Conservation (phyloP, 768 basidiomycete genomes). For the Cystofilobasidium macerans region DNA sequence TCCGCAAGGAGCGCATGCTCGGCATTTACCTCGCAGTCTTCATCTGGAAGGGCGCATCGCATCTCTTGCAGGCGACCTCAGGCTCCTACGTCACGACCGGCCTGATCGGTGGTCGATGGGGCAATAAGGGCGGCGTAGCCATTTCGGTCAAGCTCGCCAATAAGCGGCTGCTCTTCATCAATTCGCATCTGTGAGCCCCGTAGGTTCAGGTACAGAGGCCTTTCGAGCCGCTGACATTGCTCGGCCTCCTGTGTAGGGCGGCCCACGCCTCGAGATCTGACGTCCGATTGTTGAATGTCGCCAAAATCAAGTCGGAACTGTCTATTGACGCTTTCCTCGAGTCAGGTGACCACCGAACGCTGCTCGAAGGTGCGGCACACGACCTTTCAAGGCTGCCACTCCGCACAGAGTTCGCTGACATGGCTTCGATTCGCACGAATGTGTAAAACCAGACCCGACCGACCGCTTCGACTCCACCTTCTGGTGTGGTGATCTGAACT, state of each 20-base stretch:
- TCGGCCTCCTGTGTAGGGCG: background rate
- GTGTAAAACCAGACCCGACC: constrained; percentile 12
- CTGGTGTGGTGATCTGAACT: constrained; percentile 26
- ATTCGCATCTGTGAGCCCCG: constrained; percentile 23
- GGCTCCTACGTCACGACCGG: constrained; percentile 24
- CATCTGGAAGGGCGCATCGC: constrained; percentile 20
- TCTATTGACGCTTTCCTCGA: constrained; percentile 21
- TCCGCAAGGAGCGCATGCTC: constrained; percentile 23
- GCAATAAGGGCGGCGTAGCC: constrained; percentile 26
- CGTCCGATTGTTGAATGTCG: constrained; percentile 22
- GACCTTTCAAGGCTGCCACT: too few species aligned
- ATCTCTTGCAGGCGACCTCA: constrained; percentile 21
- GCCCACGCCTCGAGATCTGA: constrained; percentile 19
- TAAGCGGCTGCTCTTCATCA: constrained; percentile 23
- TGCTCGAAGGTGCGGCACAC: constrained; percentile 5
- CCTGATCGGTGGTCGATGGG: constrained; percentile 23
- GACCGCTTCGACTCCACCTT: constrained; percentile 24
- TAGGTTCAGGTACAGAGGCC: too few species aligned
- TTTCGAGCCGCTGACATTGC: background rate
- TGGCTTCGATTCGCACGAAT: too few species aligned
- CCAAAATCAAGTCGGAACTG: constrained; percentile 25
- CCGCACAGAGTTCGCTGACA: too few species aligned
- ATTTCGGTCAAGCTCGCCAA: constrained; percentile 18
- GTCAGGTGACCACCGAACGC: constrained; percentile 8
- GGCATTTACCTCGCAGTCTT: constrained; percentile 26